A percentile compares a stretch with the other conserved stretches of the same genome.
Evolutionary conservation across 2,329 filamentous ascomycete genomes (phyloP).

Genomic region (Pseudogymnoascus sp.): DNA sequence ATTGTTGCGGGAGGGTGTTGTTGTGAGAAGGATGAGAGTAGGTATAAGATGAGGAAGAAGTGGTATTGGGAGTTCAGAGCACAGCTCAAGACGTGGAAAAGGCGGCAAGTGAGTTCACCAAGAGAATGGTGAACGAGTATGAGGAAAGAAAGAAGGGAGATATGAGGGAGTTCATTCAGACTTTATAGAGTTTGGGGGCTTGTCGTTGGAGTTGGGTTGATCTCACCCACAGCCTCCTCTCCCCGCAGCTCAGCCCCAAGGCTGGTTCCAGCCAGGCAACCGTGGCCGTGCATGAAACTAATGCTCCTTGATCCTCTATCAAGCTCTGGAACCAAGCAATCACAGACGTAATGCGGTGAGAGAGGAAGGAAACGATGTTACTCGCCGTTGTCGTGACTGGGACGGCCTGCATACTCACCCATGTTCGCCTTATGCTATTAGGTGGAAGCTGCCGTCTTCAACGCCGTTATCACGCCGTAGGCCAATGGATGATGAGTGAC

Average conservation of each 20-base stretch:
- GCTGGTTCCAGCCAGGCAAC: constrained; percentile 6
- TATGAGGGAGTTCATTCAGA: not conserved
- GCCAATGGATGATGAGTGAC: not conserved
- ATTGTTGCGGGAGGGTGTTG: constrained; percentile 11
- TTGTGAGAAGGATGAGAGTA: not conserved
- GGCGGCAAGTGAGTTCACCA: not conserved
- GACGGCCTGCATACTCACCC: not conserved
- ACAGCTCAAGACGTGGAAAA: constrained; percentile 7
- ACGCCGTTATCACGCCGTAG: not conserved
- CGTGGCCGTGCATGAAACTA: constrained; percentile 3
- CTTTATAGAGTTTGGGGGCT: not conserved
- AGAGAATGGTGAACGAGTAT: not conserved
- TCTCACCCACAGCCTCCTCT: constrained; percentile 4
- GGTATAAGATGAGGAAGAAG: not conserved
- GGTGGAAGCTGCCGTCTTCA: not conserved
- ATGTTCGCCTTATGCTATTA: not conserved
- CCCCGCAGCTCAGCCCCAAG: constrained; percentile 6
- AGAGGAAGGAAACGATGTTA: not conserved
- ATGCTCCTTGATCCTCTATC: not conserved
- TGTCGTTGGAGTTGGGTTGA: not conserved
- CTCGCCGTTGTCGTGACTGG: not conserved
- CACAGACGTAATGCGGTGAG: not conserved
- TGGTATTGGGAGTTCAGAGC: not conserved
- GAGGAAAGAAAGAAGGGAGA: not conserved
- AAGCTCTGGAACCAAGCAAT: not conserved